Conservation (phyloP, 768 basidiomycete species). For the Panellus pusillus region DNA sequence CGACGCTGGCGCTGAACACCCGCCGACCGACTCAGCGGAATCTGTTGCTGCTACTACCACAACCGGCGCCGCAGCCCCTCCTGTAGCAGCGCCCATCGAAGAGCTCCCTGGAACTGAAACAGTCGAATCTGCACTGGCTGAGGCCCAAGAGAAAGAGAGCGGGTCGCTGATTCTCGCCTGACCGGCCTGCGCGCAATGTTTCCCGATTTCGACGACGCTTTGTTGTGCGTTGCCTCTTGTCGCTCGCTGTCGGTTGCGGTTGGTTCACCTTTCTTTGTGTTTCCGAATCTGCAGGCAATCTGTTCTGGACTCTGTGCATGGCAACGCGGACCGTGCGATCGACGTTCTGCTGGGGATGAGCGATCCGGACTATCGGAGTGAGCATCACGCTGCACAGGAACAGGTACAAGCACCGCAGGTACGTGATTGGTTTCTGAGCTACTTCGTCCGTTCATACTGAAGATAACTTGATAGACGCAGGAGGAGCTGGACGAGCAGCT, state of each 20-base stretch:
- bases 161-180: slow-evolving; percentile 46
- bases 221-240: slow-evolving; percentile 49
- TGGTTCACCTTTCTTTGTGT: not conserved
- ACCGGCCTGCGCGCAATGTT: slow-evolving; percentile 66
- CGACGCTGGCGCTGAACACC: too few species aligned
- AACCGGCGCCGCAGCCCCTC: too few species aligned
- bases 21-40: too few species aligned
- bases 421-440: not conserved
- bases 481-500: slow-evolving; percentile 79
- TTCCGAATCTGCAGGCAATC: slow-evolving; percentile 44
- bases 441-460: not conserved
- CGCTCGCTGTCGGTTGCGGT: not conserved
- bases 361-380: slow-evolving; percentile 68
- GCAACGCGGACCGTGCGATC: slow-evolving; percentile 73
- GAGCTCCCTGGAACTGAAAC: not conserved
- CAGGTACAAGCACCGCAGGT: slow-evolving; percentile 30
- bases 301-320: slow-evolving; percentile 70
- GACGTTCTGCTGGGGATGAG: slow-evolving; percentile 82
- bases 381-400: slow-evolving; percentile 29
- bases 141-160: slow-evolving; percentile 11
- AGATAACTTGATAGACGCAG: slow-evolving; percentile 41
- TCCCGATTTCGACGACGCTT: slow-evolving; percentile 74
- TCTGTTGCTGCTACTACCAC: too few species aligned
- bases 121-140: not conserved
- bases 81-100: too few species aligned